Conservation (phyloP, 2,329 filamentous ascomycete species). For the Colletotrichum godetiae region DNA sequence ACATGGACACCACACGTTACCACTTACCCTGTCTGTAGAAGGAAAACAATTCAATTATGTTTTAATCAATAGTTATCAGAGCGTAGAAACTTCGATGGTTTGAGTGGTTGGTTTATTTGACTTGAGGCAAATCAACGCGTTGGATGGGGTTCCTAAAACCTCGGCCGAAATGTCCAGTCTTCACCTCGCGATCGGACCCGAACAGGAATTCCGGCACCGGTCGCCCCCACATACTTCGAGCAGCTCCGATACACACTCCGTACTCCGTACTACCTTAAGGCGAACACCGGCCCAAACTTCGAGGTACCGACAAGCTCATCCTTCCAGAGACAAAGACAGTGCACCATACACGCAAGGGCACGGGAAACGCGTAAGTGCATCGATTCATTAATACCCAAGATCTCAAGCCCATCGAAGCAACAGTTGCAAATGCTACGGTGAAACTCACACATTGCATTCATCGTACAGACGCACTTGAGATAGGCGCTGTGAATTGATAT, state of each 20-base stretch:
- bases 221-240: background rate
- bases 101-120: background rate
- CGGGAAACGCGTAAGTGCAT: background rate
- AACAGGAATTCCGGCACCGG: background rate
- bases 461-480: background rate
- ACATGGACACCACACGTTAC: too few species aligned
- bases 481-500: background rate
- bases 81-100: background rate
- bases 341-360: background rate
- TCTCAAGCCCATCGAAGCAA: background rate
- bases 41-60: too few species aligned
- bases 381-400: background rate
- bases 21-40: too few species aligned
- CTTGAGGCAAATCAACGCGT: background rate
- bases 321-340: background rate
- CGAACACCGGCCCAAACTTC: too few species aligned
- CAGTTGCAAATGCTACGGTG: background rate
- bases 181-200: background rate
- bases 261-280: too few species aligned
- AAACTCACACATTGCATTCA: background rate
- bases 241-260: background rate
- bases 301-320: background rate
- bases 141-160: background rate
- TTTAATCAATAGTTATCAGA: too few species aligned
- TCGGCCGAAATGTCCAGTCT: background rate